phyloP scores from a whole-genome alignment of 179 eudicot genomes.

The Monotropa hypopitys region DNA sequence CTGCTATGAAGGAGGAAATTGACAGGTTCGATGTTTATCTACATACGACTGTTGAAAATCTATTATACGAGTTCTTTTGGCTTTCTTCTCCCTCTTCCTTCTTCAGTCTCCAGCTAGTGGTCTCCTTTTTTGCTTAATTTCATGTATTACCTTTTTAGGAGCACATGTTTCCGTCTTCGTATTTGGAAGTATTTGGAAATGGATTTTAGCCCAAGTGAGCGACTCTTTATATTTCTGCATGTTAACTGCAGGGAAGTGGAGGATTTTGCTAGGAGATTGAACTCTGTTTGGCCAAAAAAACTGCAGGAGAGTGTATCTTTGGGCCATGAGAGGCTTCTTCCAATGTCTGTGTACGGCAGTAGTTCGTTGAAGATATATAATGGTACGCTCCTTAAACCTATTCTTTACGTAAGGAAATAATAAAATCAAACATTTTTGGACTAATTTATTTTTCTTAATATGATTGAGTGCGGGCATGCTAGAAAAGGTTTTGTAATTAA shows the following conservation, averaged over 20 bases:
- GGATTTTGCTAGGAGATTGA: conserved; percentile 61
- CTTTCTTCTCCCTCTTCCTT: background rate
- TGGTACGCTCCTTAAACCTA: conserved; percentile 19
- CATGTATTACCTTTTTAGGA: background rate
- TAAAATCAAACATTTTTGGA: background rate
- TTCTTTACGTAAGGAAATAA: background rate
- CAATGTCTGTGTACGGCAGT: conserved; percentile 30
- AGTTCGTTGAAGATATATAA: conserved; percentile 32
- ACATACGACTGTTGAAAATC: background rate
- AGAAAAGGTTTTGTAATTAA: no score
- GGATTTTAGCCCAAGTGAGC: background rate
- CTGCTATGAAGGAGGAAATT: conserved; percentile 68
- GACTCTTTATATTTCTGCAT: background rate
- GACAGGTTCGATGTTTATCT: conserved; percentile 44
- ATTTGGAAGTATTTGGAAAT: background rate
- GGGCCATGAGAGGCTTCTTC: conserved; percentile 30
- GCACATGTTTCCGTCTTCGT: background rate
- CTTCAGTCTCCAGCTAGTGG: background rate
- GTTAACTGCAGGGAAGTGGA: conserved; percentile 42
- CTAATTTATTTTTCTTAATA: background rate
- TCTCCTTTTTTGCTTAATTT: background rate
- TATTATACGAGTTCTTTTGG: no score
- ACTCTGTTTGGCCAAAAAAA: conserved; percentile 62
- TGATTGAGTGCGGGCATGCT: no score
- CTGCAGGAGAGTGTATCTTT: conserved; percentile 45